Percentiles rank a stretch among this genome's conserved stretches.
These are phyloP conservation scores for Botryotinia calthae DNA, from an alignment of 2,329 filamentous ascomycete species.

Conservation along the genomic window DNA sequence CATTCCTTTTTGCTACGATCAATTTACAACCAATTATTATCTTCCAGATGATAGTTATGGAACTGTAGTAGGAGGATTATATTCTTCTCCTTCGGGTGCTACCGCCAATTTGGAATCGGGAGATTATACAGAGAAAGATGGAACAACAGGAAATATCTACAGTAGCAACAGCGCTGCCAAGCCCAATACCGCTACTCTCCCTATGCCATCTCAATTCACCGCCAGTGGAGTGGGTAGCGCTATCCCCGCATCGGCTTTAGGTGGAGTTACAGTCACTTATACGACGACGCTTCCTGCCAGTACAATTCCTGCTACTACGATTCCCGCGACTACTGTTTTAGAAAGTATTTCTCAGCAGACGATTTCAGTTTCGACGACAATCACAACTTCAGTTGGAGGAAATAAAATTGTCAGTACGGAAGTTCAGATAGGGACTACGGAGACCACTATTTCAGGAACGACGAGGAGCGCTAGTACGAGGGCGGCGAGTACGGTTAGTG, in stretches of 20 bases:
- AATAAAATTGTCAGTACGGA: neutral
- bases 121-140: conserved; percentile 42
- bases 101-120: conserved; percentile 46
- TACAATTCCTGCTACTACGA: conserved; percentile 22
- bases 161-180: conserved; percentile 38
- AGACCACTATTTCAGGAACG: conserved; percentile 27
- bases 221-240: conserved; percentile 46
- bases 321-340: conserved; percentile 15
- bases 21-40: conserved; percentile 50
- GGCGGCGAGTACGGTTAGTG: conserved; percentile 18
- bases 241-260: conserved; percentile 46
- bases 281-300: conserved; percentile 33
- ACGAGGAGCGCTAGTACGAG: conserved; percentile 19
- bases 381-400: neutral
- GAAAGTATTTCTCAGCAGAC: neutral
- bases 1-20: conserved; percentile 51
- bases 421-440: neutral
- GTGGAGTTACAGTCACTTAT: conserved; percentile 40
- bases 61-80: conserved; percentile 45
- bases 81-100: conserved; percentile 41
- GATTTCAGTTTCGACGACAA: neutral
- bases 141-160: conserved; percentile 47
- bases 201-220: conserved; percentile 47
- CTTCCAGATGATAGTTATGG: conserved; percentile 48
- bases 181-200: conserved; percentile 46